A percentile compares a stretch with the other conserved stretches of the same genome.
These are phyloP conservation scores for Hansenula sp. DNA, from an alignment of 1,139 yeast species.

Conservation along the genomic window DNA sequence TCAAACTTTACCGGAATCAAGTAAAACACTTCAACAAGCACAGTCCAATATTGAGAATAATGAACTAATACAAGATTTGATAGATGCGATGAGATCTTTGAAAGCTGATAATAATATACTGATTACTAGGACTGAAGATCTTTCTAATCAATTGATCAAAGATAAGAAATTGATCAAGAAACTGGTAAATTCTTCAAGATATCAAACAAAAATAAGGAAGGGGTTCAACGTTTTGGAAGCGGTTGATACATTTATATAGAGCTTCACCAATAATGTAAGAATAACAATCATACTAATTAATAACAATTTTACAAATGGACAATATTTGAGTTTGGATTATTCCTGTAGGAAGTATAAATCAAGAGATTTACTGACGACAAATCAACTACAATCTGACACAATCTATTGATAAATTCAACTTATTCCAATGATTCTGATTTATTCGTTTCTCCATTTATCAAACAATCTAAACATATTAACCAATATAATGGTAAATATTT, in stretches of 20 bases:
- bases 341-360: too few relatives aligned
- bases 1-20: background rate
- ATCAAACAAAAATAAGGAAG: conserved; percentile 15
- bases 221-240: conserved; percentile 17
- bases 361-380: too few relatives aligned
- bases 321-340: background rate
- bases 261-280: background rate
- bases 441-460: too few relatives aligned
- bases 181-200: conserved; percentile 9
- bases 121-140: conserved; percentile 8
- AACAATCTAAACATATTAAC: too few relatives aligned
- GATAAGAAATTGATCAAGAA: conserved; percentile 16
- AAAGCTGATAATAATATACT: conserved; percentile 14
- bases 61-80: conserved; percentile 16
- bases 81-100: conserved; percentile 17
- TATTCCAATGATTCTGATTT: too few relatives aligned
- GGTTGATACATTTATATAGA: conserved; percentile 18
- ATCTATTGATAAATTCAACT: too few relatives aligned
- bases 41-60: conserved; percentile 1
- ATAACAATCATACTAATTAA: background rate
- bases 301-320: too few relatives aligned
- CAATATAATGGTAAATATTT: too few relatives aligned
- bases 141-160: conserved; percentile 5
- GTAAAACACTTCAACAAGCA: conserved; percentile 1
- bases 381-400: too few relatives aligned